phyloP scores from a whole-genome alignment of 139 green algal species.

The Picochlorum costavermella region DNA sequence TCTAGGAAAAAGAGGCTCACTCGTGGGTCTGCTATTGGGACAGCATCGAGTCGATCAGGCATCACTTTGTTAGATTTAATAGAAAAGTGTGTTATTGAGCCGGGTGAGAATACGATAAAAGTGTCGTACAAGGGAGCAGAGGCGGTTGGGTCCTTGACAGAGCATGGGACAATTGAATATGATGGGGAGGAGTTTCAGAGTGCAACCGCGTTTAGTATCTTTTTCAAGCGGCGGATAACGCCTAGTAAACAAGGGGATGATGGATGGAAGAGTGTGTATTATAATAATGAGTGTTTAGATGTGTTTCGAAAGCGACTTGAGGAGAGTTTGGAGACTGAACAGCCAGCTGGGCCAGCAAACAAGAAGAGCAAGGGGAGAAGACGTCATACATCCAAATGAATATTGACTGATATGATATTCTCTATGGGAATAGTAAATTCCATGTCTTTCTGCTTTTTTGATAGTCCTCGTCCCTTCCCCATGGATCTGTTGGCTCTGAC shows the following conservation, averaged over 20 bases:
- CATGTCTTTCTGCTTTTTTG: slow-evolving; percentile 41
- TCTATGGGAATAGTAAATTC: slow-evolving; percentile 28
- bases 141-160: slow-evolving; percentile 28
- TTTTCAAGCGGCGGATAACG: slow-evolving; percentile 47
- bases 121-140: slow-evolving; percentile 42
- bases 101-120: slow-evolving; percentile 35
- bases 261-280: slow-evolving; percentile 58
- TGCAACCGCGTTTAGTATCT: slow-evolving; percentile 51
- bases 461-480: slow-evolving; percentile 48
- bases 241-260: slow-evolving; percentile 60
- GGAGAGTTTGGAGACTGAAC: not conserved
- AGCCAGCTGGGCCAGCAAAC: not conserved
- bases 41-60: slow-evolving; percentile 1
- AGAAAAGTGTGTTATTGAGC: slow-evolving; percentile 26
- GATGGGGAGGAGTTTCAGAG: slow-evolving; percentile 33
- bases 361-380: not conserved
- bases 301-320: slow-evolving; percentile 15
- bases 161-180: slow-evolving; percentile 41
- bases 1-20: not conserved
- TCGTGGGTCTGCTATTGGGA: not conserved
- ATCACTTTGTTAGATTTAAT: slow-evolving; percentile 36
- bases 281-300: slow-evolving; percentile 33
- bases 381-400: slow-evolving; percentile 58
- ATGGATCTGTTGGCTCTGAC: slow-evolving; percentile 44
- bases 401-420: slow-evolving; percentile 31